Percentiles rank a stretch among this genome's conserved stretches.
phyloP scores from a whole-genome alignment of 306 rosid genomes.

The Fragaria iinumae region DNA sequence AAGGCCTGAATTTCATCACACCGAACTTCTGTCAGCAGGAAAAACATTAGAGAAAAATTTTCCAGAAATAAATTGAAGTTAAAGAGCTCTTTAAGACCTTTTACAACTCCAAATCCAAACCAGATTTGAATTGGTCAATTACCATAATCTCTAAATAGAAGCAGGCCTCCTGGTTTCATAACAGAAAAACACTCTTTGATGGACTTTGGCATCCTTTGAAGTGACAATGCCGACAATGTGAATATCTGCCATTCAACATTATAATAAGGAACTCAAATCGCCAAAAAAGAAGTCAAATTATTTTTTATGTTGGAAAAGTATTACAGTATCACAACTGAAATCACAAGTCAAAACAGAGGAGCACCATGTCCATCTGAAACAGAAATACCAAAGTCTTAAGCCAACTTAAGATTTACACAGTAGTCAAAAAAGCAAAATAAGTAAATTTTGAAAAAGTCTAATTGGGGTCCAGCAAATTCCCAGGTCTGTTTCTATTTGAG shows the following conservation, averaged over 20 bases:
- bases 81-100: background rate
- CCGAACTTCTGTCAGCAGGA: slow-evolving; percentile 24
- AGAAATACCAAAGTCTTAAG: background rate
- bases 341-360: background rate
- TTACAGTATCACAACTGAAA: background rate
- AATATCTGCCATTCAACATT: slow-evolving; percentile 58
- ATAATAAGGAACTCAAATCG: slow-evolving; percentile 21
- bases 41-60: slow-evolving; percentile 11
- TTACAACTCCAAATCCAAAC: slow-evolving; percentile 16
- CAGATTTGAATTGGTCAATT: slow-evolving; percentile 24
- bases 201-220: slow-evolving; percentile 62
- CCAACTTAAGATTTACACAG: background rate
- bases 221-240: slow-evolving; percentile 79
- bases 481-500: background rate
- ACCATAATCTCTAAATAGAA: slow-evolving; percentile 92
- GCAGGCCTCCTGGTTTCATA: slow-evolving; percentile 85
- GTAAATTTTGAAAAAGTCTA: background rate
- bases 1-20: slow-evolving; percentile 60
- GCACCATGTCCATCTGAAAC: background rate
- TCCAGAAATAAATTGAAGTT: background rate
- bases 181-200: slow-evolving; percentile 69
- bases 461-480: background rate
- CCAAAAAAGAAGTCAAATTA: background rate
- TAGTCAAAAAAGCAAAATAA: background rate
- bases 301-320: background rate